Base-by-base conservation (phyloP, 176 grass and related monocot species). In the Canna indica region DNA sequence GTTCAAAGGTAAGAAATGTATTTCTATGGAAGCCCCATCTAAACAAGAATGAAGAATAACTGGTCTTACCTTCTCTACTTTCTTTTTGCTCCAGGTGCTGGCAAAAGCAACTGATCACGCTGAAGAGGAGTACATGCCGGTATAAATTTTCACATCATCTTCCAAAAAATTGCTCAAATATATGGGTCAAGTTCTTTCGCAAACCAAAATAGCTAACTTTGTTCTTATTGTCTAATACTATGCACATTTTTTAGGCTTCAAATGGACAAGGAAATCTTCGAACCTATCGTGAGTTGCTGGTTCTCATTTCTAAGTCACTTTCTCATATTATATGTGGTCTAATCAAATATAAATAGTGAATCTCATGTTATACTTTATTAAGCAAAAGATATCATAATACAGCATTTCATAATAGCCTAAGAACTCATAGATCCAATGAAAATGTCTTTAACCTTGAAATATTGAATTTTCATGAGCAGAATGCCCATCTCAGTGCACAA, bases 401-500 rank as follows among this genome's bases (percentile, higher is more conserved):
- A 35, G 13, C 13, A 33, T 63, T 6, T 31, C 6, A 30, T 13
- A 13, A 61, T 13, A 3, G 31, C 24, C n/a, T 29, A 61, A 32
- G 26, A 54, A 54, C 6, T 54, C 5, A n/a, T 54, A 54, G 50
- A 54, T 25, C 52, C 22, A 3, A 17, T 57, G 5, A 59, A 26
- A 59, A 26, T 9, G 26, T 59, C 13, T 69, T 69, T 47, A 46
- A 69, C 5, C 38, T 69, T 18, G 7, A 47, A 16, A 16, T n/a
- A n/a, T n/a, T n/a, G n/a, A n/a, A n/a, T n/a, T 69, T 17, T 17
- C 15, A 4, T 47, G 42, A 69, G 4, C 67, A 69, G 67, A 69
- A 47, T 69, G 67, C 38, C 67, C 67, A 15, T 69, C 67, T 18
- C 70, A 59, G 27, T 73, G 70, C 47, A 57, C 70, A 32, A 59